Conservation (phyloP, 805 yeast genomes). For the Cyberlindnera petersonii region DNA sequence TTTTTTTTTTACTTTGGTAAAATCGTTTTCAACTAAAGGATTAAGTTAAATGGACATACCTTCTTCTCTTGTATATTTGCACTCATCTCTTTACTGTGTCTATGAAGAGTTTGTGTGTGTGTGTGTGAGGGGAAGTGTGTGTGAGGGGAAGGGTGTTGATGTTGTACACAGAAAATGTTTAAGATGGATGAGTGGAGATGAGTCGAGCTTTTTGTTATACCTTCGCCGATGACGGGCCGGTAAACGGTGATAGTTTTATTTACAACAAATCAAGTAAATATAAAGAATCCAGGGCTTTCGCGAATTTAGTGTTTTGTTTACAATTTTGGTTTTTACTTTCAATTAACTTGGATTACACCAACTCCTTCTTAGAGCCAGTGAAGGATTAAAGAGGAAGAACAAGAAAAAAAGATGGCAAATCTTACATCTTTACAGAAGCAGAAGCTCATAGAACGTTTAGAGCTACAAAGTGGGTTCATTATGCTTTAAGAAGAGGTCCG, state of each 20-base stretch:
- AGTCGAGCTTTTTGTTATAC: too few species aligned
- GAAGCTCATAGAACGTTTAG: slow-evolving; percentile 21
- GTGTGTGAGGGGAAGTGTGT: too few species aligned
- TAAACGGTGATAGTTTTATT: not conserved
- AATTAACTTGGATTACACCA: too few species aligned
- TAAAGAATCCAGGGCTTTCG: not conserved
- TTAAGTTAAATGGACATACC: slow-evolving; percentile 1
- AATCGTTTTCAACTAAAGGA: not conserved
- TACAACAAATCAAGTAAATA: not conserved
- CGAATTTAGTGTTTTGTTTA: slow-evolving; percentile 1
- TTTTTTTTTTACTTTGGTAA: not conserved
- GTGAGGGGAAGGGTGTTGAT: too few species aligned
- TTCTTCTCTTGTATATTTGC: slow-evolving; percentile 7
- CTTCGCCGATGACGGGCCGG: slow-evolving; percentile 8
- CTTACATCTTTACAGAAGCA: slow-evolving; percentile 16
- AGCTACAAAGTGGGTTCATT: slow-evolving; percentile 22
- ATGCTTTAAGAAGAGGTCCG: too few species aligned
- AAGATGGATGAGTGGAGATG: not conserved
- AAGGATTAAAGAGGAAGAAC: too few species aligned
- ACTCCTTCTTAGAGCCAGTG: not conserved
- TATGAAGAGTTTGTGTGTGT: too few species aligned
- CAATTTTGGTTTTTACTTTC: slow-evolving; percentile 2
- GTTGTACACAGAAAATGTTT: too few species aligned
- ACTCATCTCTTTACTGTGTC: too few species aligned
- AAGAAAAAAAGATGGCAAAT: slow-evolving; percentile 4